These are phyloP conservation scores for Irpex sp. DNA, from an alignment of 1,284 basidiomycete species.

Conservation along the genomic window DNA sequence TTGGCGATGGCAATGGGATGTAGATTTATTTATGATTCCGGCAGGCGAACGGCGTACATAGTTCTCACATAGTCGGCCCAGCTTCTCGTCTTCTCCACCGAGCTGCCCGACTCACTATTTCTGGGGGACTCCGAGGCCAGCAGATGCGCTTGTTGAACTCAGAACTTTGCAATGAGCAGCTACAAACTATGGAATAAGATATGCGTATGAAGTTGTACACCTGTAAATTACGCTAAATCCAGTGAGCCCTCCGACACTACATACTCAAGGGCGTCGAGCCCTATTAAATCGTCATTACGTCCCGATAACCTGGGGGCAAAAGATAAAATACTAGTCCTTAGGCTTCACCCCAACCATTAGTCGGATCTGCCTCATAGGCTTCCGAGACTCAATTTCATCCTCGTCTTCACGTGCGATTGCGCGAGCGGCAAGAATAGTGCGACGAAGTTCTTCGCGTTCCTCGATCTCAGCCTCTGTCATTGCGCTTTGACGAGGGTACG, in stretches of 20 bases:
- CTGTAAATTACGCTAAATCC: no score
- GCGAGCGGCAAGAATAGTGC: constrained; percentile 58
- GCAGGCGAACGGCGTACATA: not conserved
- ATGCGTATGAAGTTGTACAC: no score
- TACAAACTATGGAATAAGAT: no score
- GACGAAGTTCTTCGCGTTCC: constrained; percentile 62
- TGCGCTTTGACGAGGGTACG: constrained; percentile 56
- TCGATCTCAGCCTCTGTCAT: constrained; percentile 64
- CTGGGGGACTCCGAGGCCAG: no score
- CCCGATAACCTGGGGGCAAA: not conserved
- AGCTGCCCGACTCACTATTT: no score
- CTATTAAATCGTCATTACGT: not conserved
- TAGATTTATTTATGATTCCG: not conserved
- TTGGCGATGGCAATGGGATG: not conserved
- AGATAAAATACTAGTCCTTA: not conserved
- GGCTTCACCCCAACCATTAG: constrained; percentile 61
- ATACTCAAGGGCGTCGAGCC: not conserved
- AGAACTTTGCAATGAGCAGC: no score
- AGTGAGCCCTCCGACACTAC: not conserved
- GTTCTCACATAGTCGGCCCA: not conserved
- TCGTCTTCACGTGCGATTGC: constrained; percentile 40
- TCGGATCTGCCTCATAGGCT: constrained; percentile 58
- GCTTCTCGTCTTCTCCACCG: no score
- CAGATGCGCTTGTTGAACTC: no score
- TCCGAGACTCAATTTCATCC: constrained; percentile 46